phyloP scores from a whole-genome alignment of 140 eudicot genomes.

The Ambrosia hybrid region DNA sequence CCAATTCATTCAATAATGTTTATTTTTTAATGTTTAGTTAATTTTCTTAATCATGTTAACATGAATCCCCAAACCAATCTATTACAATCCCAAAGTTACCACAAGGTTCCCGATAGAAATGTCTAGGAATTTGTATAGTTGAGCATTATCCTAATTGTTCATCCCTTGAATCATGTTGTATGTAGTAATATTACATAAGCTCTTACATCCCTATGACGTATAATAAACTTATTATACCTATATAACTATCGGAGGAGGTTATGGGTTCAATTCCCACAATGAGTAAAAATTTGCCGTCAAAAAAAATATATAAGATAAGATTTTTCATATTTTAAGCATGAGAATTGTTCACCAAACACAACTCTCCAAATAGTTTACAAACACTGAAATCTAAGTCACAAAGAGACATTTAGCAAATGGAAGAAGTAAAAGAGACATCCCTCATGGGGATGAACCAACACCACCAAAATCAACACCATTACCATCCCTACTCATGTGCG shows the following conservation, averaged over 20 bases:
- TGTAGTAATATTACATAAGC: slow-evolving; percentile 11
- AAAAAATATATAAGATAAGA: no score
- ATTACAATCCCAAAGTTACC: slow-evolving; percentile 25
- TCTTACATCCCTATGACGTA: not conserved
- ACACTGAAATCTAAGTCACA: slow-evolving; percentile 26
- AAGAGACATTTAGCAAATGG: slow-evolving; percentile 11
- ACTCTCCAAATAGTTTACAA: slow-evolving; percentile 12
- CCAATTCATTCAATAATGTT: no score
- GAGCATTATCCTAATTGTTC: not conserved
- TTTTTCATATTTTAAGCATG: not conserved
- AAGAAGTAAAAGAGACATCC: slow-evolving; percentile 30
- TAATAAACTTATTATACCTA: not conserved
- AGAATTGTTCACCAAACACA: not conserved
- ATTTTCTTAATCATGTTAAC: slow-evolving; percentile 10
- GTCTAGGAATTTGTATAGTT: slow-evolving; percentile 8
- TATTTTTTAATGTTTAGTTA: no score
- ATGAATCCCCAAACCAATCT: slow-evolving; percentile 17
- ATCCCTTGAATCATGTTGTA: slow-evolving; percentile 9
- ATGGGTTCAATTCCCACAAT: no score
- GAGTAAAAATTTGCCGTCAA: no score
- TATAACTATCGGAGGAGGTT: no score
- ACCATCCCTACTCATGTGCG: slow-evolving; percentile 12
- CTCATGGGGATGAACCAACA: slow-evolving; percentile 25
- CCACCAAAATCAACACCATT: slow-evolving; percentile 19
- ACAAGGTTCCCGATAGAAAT: slow-evolving; percentile 20